Base-by-base conservation (phyloP, 352 stramenopile species). In the Phytopythium helicoides region DNA sequence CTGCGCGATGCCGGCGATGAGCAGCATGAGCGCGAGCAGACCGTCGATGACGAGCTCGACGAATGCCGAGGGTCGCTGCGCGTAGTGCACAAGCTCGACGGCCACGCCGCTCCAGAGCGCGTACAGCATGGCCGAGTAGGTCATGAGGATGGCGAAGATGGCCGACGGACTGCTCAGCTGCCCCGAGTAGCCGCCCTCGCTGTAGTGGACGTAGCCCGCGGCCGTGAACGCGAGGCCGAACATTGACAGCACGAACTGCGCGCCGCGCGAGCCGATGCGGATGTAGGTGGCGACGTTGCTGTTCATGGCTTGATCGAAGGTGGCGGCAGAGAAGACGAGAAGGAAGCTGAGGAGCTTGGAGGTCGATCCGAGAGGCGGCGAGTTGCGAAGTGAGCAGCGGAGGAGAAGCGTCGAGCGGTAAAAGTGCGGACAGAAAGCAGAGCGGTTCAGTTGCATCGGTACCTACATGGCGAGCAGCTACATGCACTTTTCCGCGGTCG, bases 61-160 rank as follows among this genome's bases (percentile, higher is more conserved):
- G 19, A 54, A 16, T 6, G 38, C 21, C 22, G 47, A n/a, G 12
- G 41, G 25, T 6, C 59, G 66, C 34, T 48, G 19, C n/a, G 42
- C 56, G 22, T 52, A 44, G 26, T 58, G 34, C 39, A 66, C 60
- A 26, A 68, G 25, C 47, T 83, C 66, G 33, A 83, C 56, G 5
- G 48, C 66, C 26, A 68, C 31, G 0, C 71, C 6, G 14, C 53
- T 21, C 53, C 56, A 78, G 21, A 78, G 60, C n/a, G 25, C 41
- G 59, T 74, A 81, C 19, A 83, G 34, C 67, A 81, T 65, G 19
- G 57, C 42, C 16, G 67, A 68, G 55, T 79, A 81, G 11, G 63
- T 59, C 58, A 81, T 63, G 40, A 81, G 44, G n/a, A 76, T 58
- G 0, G 22, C 46, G 54, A 81, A 81, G 33, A 64, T 73, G 60